phyloP scores from a whole-genome alignment of 129 eudicot genomes.

The Saposhnikovia divaricata region DNA sequence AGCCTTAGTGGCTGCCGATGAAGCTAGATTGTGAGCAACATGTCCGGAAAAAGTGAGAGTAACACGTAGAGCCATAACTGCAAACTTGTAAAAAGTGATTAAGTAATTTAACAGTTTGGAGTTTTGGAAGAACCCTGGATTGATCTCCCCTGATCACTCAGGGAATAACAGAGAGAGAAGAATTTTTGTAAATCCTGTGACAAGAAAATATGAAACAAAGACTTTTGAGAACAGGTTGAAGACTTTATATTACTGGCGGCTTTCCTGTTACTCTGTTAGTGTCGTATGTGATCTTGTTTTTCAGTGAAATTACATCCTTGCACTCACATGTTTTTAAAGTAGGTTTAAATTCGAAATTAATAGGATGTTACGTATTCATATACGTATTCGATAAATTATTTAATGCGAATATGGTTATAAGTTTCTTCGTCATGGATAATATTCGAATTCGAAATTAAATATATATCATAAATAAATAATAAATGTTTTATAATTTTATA shows the following conservation, averaged over 20 bases:
- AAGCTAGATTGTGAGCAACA: constrained; percentile 52
- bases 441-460: no score
- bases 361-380: no score
- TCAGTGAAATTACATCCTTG: background rate
- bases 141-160: background rate
- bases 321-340: background rate
- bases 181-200: background rate
- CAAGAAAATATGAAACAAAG: background rate
- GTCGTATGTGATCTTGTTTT: background rate
- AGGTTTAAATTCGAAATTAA: no score
- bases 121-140: background rate
- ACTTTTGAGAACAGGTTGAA: background rate
- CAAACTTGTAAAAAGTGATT: constrained; percentile 27
- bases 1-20: constrained; percentile 36
- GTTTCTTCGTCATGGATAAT: no score
- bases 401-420: no score
- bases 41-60: constrained; percentile 62
- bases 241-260: background rate
- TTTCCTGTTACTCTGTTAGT: background rate
- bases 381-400: no score
- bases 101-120: constrained; percentile 30
- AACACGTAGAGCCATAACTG: constrained; percentile 67
- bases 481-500: no score
- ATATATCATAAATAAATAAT: no score
- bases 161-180: background rate